phyloP scores from a whole-genome alignment of 1,284 basidiomycete species.

The Rhodofomes roseus region DNA sequence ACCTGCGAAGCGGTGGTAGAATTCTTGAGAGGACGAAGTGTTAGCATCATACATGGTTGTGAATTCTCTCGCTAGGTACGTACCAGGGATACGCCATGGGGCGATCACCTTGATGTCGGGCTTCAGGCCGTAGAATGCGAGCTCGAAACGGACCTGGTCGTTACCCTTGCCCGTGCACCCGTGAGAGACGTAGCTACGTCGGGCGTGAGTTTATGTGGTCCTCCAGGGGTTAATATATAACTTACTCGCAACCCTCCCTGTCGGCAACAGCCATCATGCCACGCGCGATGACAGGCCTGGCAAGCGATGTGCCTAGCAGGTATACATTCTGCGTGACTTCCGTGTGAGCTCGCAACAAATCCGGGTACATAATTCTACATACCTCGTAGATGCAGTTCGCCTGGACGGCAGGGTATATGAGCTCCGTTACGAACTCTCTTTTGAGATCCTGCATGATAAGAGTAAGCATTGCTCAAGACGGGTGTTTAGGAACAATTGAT shows the following conservation, averaged over 20 bases:
- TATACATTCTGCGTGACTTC: constrained; percentile 75
- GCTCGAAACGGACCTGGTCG: constrained; percentile 99
- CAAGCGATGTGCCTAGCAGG: constrained; percentile 96
- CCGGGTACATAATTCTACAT: constrained; percentile 6
- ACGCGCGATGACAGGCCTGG: constrained; percentile 97
- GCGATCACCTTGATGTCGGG: constrained; percentile 99
- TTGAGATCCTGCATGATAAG: constrained; percentile 72
- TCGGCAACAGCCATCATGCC: constrained; percentile 97
- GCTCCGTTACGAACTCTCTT: constrained; percentile 93
- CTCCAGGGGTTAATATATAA: constrained; percentile 9
- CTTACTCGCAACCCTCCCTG: constrained; percentile 89
- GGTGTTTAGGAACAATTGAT: too few species aligned
- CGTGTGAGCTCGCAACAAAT: neutral
- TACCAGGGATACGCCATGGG: constrained; percentile 94
- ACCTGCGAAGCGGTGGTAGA: constrained; percentile 97
- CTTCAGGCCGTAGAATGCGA: constrained; percentile 98
- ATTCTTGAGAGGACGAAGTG: constrained; percentile 53
- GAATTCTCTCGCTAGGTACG: constrained; percentile 11
- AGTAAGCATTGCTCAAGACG: neutral
- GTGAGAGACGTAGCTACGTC: constrained; percentile 85
- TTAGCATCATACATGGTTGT: neutral
- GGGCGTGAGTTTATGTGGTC: neutral
- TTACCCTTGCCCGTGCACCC: constrained; percentile 99
- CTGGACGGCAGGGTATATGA: constrained; percentile 98
- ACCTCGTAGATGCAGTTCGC: constrained; percentile 99